Base-by-base conservation (phyloP, 768 basidiomycete species). In the Pisolithus sp. region DNA sequence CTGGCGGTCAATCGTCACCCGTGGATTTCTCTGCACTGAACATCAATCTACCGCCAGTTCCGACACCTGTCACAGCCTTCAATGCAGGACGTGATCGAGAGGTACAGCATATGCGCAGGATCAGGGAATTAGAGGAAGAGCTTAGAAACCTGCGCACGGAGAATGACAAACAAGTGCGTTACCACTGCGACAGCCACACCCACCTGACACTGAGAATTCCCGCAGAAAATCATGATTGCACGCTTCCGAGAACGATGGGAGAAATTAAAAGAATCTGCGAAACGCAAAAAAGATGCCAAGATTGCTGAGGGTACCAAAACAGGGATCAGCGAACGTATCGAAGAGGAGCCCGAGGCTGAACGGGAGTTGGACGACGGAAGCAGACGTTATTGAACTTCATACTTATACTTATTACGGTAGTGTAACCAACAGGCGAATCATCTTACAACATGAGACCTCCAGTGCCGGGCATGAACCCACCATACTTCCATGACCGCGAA, bases 161-260 rank as follows among this genome's bases (percentile, higher is more conserved):
- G 54, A 91, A 89, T 57, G 89, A 90, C 63, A 89, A 89, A 69
- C 83, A 91, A 72, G 89, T 88, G 46, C 13, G 80, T 68, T 39
- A 30, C 40, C 20, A 45, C 37, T 26, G 40, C 44, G 30, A 50
- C 7, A 26, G 40, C 20, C 38, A n/a, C 21, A 50, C 12, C 52
- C 30, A 34, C 52, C 57, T 61, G 48, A 59, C 51, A 41, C 44
- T 47, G 48, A 51, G 49, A 54, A 17, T 15, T 60, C 46, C 53
- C 60, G 53, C 68, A 92, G 90, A 88, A 85, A 82, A 73, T 80
- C 10, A 86, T 89, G 79, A 89, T 91, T 56, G 73, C 76, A 20
- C 85, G 86, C 59, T 92, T 88, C 68, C 80, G 86, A 24, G 90
- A 92, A 68, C 77, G 88, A 38, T 93, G 90, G 90, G 87, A 89